phyloP scores from a whole-genome alignment of 208 protist genomes.

The Trypanosoma scelopori region DNA sequence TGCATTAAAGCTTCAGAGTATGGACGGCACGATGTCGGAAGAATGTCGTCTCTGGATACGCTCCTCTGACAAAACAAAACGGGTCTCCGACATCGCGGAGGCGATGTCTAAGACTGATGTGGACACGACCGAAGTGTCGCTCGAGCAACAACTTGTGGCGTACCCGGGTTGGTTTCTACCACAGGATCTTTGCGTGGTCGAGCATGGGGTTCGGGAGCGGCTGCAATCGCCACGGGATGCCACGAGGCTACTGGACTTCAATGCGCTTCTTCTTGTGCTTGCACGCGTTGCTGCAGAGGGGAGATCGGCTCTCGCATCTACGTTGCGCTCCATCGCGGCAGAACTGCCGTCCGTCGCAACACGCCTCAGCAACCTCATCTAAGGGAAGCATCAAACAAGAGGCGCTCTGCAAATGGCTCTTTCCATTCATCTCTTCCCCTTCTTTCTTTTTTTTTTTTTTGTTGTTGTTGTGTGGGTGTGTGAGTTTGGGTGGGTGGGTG shows the following conservation, averaged over 20 bases:
- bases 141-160: constrained; percentile 20
- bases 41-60: constrained; percentile 31
- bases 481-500: no score
- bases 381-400: neutral
- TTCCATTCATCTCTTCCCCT: neutral
- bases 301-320: constrained; percentile 8
- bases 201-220: constrained; percentile 23
- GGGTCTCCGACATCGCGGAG: neutral
- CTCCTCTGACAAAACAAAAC: neutral
- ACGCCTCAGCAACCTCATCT: constrained; percentile 8
- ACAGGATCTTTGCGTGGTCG: constrained; percentile 32
- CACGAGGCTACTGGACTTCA: constrained; percentile 34
- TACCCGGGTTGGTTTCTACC: constrained; percentile 32
- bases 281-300: constrained; percentile 51
- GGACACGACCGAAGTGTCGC: neutral
- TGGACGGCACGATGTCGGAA: constrained; percentile 33
- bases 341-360: constrained; percentile 52
- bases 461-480: no score
- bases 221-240: constrained; percentile 25
- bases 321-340: constrained; percentile 31
- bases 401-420: neutral
- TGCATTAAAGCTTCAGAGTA: constrained; percentile 41
- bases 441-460: constrained; percentile 7
- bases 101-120: neutral
- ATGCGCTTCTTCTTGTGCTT: constrained; percentile 51